Base-by-base conservation (phyloP, 345 rosid species). In the Dipteronia dyeriana region DNA sequence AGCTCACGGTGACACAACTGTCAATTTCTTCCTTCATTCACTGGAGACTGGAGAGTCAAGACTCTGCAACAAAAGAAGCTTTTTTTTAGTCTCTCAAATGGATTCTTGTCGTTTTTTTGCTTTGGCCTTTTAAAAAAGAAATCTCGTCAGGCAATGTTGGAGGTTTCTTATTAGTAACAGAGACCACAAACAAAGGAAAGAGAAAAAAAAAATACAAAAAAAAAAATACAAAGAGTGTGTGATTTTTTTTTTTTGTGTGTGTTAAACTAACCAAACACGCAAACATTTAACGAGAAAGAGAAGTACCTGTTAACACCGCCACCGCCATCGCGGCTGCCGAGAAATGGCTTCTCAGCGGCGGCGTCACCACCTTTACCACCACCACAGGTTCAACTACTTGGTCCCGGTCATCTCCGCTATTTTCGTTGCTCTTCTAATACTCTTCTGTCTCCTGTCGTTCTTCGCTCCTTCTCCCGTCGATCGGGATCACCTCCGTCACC, bases 261-360 rank as follows among this genome's bases (percentile, higher is more conserved):
- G 5, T 34, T 6, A 3, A 31, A 31, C 5, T 3, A 3, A 31
- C 38, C 76, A 45, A 9, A 9, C 49, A 1, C 45, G 9, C 10
- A 10, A 45, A 45, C 49, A 10, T 11, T 9, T 45, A 10, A 45
- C 49, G 49, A 45, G 49, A 7, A 5, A 45, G 49, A 45, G 49
- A 10, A 3, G 49, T 45, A 45, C 49, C 49, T 2, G 13, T 45
- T 45, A 10, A 13, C 49, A 34, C 0, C 38, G 31, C 31, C 31
- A 29, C 2, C 31, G 38, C 38, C 38, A 34, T 41, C 10, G 8
- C 45, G 9, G 45, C 76, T 83, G 78, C 68, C 68, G 22, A 66
- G 29, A 12, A 7, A 93, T 95, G 98, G 92, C 95, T 49, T 81
- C 79, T 66, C 89, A 79, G 68, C 86, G 97, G 87, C 97, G 97